phyloP scores from a whole-genome alignment of 441 rosid genomes.

The Erodium texanum region DNA sequence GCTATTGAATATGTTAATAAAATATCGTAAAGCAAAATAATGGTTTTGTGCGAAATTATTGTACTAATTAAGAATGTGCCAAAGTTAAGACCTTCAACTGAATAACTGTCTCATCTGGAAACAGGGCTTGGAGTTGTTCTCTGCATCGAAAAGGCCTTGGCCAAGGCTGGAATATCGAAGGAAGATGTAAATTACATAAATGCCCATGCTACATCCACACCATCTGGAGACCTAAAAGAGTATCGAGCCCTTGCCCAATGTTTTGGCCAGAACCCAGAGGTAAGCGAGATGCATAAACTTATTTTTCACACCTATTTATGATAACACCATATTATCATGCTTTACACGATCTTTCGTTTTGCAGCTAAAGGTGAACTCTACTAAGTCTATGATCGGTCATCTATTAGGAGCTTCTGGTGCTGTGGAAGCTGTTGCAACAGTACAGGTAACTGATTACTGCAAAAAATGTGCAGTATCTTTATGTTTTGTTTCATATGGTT shows the following conservation, averaged over 20 bases:
- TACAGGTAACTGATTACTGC: slow-evolving; percentile 21
- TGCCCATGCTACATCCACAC: slow-evolving; percentile 96
- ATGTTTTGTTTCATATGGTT: too few species aligned
- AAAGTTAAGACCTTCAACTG: neutral
- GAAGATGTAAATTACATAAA: slow-evolving; percentile 82
- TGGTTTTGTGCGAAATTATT: neutral
- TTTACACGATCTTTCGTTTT: slow-evolving; percentile 4
- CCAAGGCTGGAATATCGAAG: slow-evolving; percentile 57
- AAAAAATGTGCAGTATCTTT: too few species aligned
- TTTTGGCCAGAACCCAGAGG: slow-evolving; percentile 77
- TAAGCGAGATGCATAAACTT: slow-evolving; percentile 21
- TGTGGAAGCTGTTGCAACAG: slow-evolving; percentile 81
- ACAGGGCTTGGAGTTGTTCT: slow-evolving; percentile 71
- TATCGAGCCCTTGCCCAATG: slow-evolving; percentile 65
- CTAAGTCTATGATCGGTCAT: slow-evolving; percentile 97
- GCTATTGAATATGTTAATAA: neutral
- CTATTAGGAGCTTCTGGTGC: slow-evolving; percentile 93
- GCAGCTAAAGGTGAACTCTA: slow-evolving; percentile 80
- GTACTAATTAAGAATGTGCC: neutral
- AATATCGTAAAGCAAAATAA: neutral
- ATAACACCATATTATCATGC: neutral
- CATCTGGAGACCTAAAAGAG: slow-evolving; percentile 83
- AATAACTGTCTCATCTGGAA: slow-evolving; percentile 5
- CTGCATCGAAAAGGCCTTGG: slow-evolving; percentile 82
- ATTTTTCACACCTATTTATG: slow-evolving; percentile 1